Evolutionary conservation across 257 asterid species (phyloP), one percentile per base, ranked within the genome.

Genomic region (Primulina huaijiensis): DNA sequence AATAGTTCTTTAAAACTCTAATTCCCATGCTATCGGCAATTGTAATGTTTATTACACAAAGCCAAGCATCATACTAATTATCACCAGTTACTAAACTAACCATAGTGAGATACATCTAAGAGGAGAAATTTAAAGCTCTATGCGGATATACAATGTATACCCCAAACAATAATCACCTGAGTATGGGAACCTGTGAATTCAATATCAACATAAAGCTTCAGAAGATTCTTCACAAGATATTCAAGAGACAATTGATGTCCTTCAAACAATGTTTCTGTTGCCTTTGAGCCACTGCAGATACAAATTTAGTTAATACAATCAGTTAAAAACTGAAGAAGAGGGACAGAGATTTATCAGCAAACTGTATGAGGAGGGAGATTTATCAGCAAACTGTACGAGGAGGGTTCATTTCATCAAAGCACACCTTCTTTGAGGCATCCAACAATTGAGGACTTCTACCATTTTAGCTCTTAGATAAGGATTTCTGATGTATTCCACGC

Each of bases 151-250:
- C 27, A 60, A 35, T 21, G 55, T 50, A 75, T 40, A 21, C n/a
- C 35, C 67, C 68, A 57, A 69, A 61, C 37, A 68, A 64, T 71
- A 72, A 72, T 82, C 75, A 94, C 99, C 99, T 93, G 99, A 57
- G 97, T 90, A 65, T 93, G 99, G 67, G 99, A 90, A 69, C 99
- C 99, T 8, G 99, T 93, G 78, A 93, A 93, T 82, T 93, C 99
- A 56, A 93, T 93, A 82, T 93, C 99, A 63, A 93, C 97, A 74
- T 93, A 93, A 43, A 90, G 90, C 88, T 90, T 93, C 83, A 90
- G 77, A 72, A 93, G 96, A 78, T 93, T 89, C 85, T 70, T 85
- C 75, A 93, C 99, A 53, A 93, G 92, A 82, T 85, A 89, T 78
- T 90, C 92, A 59, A 93, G 88, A 63, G 99, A 89, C 57, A 93